phyloP scores from a whole-genome alignment of 1,139 yeast species.

The Pichia norvegensis region DNA sequence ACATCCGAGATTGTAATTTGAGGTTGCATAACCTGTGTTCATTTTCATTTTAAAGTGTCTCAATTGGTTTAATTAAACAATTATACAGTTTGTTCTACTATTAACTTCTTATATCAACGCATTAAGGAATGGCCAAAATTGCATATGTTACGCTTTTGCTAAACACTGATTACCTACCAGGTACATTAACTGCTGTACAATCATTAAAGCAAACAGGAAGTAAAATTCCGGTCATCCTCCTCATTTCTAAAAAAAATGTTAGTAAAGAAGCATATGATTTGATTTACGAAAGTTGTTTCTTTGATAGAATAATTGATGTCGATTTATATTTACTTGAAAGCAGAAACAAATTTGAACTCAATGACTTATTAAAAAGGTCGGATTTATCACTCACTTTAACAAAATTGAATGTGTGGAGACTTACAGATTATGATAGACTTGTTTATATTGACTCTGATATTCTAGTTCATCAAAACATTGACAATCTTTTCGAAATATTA shows the following conservation, averaged over 20 bases:
- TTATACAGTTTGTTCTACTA: background rate
- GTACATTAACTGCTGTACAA: slow-evolving; percentile 58
- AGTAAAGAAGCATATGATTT: slow-evolving; percentile 28
- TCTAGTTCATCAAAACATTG: slow-evolving; percentile 46
- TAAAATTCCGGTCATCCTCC: slow-evolving; percentile 18
- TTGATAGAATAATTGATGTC: slow-evolving; percentile 31
- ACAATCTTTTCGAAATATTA: slow-evolving; percentile 32
- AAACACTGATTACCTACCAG: slow-evolving; percentile 63
- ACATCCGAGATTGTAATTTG: no score
- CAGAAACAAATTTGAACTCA: slow-evolving; percentile 18
- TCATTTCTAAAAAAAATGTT: slow-evolving; percentile 27
- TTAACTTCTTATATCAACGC: no score
- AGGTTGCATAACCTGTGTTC: no score
- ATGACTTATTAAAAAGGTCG: slow-evolving; percentile 49
- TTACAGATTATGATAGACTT: slow-evolving; percentile 46
- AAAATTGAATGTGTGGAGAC: slow-evolving; percentile 65
- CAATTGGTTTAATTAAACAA: no score
- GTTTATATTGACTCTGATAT: slow-evolving; percentile 82
- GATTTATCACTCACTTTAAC: slow-evolving; percentile 68
- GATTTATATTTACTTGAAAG: slow-evolving; percentile 18
- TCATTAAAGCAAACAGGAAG: slow-evolving; percentile 25
- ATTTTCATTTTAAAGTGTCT: no score
- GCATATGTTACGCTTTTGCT: slow-evolving; percentile 67
- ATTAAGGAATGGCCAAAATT: slow-evolving; percentile 9
- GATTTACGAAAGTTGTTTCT: slow-evolving; percentile 19